These are phyloP conservation scores for Backusella tuberculispora DNA, from an alignment of 192 early-diverging fungal genomes.

Conservation along the genomic window DNA sequence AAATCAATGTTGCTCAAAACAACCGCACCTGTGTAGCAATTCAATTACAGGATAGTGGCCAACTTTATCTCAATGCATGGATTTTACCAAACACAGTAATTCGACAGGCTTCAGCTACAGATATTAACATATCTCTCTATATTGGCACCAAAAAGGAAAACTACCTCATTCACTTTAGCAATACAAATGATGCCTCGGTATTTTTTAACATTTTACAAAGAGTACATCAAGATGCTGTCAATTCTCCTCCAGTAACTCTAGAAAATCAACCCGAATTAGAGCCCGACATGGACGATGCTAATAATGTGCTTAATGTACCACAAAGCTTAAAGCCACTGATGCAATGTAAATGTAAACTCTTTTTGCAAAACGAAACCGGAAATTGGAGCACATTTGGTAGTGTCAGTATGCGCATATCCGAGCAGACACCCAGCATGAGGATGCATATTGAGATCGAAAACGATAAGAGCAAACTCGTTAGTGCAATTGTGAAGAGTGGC, in stretches of 20 bases:
- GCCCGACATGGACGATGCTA: background rate
- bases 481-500: slow-evolving; percentile 50
- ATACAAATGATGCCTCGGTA: slow-evolving; percentile 40
- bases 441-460: slow-evolving; percentile 53
- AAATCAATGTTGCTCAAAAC: slow-evolving; percentile 46
- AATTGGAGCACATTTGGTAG: slow-evolving; percentile 56
- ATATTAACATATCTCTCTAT: slow-evolving; percentile 54
- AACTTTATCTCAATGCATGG: slow-evolving; percentile 62
- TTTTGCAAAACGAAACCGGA: slow-evolving; percentile 56
- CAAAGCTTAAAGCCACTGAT: slow-evolving; percentile 41
- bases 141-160: slow-evolving; percentile 52
- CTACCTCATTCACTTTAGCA: slow-evolving; percentile 49
- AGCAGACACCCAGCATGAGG: slow-evolving; percentile 53
- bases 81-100: slow-evolving; percentile 50
- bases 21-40: slow-evolving; percentile 51
- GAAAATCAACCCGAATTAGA: background rate
- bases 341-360: slow-evolving; percentile 52
- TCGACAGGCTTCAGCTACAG: slow-evolving; percentile 47
- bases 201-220: slow-evolving; percentile 44
- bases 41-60: slow-evolving; percentile 38
- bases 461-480: slow-evolving; percentile 51
- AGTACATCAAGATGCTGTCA: slow-evolving; percentile 29
- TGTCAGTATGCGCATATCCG: slow-evolving; percentile 48
- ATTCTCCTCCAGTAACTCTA: slow-evolving; percentile 7
- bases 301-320: slow-evolving; percentile 28